Evolutionary conservation across 805 yeast species (phyloP).

Genomic region (Saturnispora zaruensis): DNA sequence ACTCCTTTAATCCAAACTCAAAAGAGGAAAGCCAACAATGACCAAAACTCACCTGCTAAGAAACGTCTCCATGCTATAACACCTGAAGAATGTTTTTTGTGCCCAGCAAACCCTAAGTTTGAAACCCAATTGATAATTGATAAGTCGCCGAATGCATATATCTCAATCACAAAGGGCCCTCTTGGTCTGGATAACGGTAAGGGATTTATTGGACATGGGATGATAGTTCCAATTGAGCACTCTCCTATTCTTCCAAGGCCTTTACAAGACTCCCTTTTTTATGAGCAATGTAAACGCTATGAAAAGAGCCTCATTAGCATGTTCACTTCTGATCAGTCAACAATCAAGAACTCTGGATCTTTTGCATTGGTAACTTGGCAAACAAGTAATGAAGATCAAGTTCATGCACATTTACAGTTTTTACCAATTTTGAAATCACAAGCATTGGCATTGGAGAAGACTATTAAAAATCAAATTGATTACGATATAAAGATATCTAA

Average conservation of each 20-base stretch:
- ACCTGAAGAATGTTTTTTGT: slow-evolving; percentile 69
- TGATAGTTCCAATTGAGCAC: slow-evolving; percentile 75
- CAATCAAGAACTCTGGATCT: slow-evolving; percentile 25
- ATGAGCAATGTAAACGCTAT: slow-evolving; percentile 39
- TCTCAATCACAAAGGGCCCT: slow-evolving; percentile 85
- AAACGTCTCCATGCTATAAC: slow-evolving; percentile 24
- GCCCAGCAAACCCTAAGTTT: slow-evolving; percentile 69
- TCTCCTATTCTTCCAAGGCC: slow-evolving; percentile 33
- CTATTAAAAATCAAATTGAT: slow-evolving; percentile 36
- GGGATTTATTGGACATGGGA: slow-evolving; percentile 70
- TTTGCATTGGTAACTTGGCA: slow-evolving; percentile 56
- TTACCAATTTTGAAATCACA: slow-evolving; percentile 45
- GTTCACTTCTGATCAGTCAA: slow-evolving; percentile 27
- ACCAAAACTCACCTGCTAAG: not conserved
- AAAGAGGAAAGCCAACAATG: not conserved
- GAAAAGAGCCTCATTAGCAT: slow-evolving; percentile 42
- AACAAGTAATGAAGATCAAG: slow-evolving; percentile 50
- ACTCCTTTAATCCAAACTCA: not conserved
- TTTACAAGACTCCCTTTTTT: slow-evolving; percentile 28
- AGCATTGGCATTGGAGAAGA: slow-evolving; percentile 31
- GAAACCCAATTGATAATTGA: slow-evolving; percentile 76
- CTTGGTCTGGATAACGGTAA: slow-evolving; percentile 42
- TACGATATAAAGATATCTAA: slow-evolving; percentile 41
- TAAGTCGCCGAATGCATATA: slow-evolving; percentile 55
- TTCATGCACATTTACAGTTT: slow-evolving; percentile 74